A percentile compares a stretch with the other conserved stretches of the same genome.
phyloP scores from a whole-genome alignment of 805 yeast species.

The Suhomyces xylopsoci region DNA sequence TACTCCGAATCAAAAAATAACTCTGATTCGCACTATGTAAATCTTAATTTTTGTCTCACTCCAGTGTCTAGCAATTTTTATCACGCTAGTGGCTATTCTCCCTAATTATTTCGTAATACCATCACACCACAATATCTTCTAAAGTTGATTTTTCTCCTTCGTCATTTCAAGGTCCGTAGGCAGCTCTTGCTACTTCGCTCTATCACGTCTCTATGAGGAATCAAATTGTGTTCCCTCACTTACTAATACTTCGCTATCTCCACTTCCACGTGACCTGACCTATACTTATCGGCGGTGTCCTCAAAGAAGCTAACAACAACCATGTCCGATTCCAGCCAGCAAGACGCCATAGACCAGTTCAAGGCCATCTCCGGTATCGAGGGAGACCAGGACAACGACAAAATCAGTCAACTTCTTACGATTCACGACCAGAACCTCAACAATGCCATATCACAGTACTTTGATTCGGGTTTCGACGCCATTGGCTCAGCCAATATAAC shows the following conservation, averaged over 20 bases:
- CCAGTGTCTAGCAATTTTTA: not conserved
- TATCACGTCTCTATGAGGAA: not conserved
- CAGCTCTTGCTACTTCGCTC: not conserved
- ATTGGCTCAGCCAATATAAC: conserved; percentile 6
- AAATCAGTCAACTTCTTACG: conserved; percentile 45
- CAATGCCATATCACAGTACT: conserved; percentile 56
- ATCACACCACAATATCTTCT: not conserved
- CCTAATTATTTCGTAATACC: not conserved
- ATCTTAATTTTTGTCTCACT: not conserved
- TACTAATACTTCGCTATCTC: not conserved
- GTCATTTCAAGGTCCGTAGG: not conserved
- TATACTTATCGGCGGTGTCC: not conserved
- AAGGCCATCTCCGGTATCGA: conserved; percentile 49
- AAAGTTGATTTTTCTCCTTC: not conserved
- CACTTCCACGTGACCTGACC: not conserved
- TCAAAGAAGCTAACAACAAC: not conserved
- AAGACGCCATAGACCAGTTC: conserved; percentile 40
- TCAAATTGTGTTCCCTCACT: not conserved
- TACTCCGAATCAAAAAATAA: not conserved
- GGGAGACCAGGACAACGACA: conserved; percentile 43
- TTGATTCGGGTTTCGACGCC: conserved; percentile 46
- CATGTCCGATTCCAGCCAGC: conserved; percentile 3
- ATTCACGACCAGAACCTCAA: conserved; percentile 62
- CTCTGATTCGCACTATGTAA: not conserved
- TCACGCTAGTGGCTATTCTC: not conserved